Evolutionary conservation across 2,329 filamentous ascomycete genomes (phyloP).

Genomic region (Talaromyces sp.): DNA sequence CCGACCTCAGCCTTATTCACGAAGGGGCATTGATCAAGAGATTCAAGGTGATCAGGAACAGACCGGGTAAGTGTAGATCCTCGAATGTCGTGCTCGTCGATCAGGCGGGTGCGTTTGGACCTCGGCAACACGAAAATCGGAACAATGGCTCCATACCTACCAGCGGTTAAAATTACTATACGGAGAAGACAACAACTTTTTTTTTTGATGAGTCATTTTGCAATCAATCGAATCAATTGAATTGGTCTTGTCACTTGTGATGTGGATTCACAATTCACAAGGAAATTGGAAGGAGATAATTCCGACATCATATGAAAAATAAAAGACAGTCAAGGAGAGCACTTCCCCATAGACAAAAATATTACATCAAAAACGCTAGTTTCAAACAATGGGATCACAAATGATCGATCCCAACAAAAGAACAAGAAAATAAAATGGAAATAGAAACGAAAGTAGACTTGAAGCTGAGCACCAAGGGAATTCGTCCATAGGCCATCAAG

Average conservation of each 20-base stretch:
- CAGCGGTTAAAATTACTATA: not conserved
- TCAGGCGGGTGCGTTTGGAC: conserved; percentile 9
- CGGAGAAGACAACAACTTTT: not conserved
- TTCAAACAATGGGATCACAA: not conserved
- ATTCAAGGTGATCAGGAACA: not conserved
- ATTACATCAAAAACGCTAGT: conserved; percentile 27
- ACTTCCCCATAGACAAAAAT: conserved; percentile 8
- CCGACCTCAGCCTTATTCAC: too few species aligned
- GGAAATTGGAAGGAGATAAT: not conserved
- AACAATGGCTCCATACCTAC: not conserved
- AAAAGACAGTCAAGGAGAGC: conserved; percentile 3
- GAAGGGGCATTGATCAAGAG: too few species aligned
- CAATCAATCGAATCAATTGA: not conserved
- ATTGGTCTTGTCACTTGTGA: not conserved
- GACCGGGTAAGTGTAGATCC: conserved; percentile 6
- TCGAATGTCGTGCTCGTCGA: conserved; percentile 3
- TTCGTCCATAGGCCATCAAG: conserved; percentile 9
- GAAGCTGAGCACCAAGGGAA: conserved; percentile 10
- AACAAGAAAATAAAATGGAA: conserved; percentile 1
- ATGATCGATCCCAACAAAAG: not conserved
- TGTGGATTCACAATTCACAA: not conserved
- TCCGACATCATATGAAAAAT: not conserved
- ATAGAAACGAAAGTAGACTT: conserved; percentile 1
- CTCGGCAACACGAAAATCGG: conserved; percentile 15
- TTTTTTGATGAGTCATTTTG: conserved; percentile 1